Evolutionary conservation across 257 asterid species (phyloP), one percentile per base, ranked within the genome.

Genomic region (Datura wrightii): DNA sequence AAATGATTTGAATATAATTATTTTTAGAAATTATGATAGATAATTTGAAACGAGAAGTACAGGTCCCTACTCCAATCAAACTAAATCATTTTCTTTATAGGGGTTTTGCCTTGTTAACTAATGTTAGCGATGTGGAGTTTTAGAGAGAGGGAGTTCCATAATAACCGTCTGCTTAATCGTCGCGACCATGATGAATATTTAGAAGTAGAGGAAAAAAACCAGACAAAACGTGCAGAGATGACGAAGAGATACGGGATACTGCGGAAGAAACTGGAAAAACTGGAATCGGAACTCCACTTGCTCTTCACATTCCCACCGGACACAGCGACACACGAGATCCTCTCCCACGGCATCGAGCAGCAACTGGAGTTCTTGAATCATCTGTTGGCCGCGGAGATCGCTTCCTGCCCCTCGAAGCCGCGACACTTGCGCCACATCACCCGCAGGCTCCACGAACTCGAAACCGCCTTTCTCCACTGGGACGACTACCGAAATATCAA

Each of bases 201-300:
- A 74, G 11, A 74, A 74, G 13, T 10, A 13, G 24, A 39, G 3
- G 16, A 24, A 1, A 24, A 50, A 50, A 74, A 50, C 0, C n/a
- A 24, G 13, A 3, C 31, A 1, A 1, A 11, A 13, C 31, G 9
- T 15, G 76, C 50, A 37, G n/a, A 50, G 31, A 76, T 76, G 94
- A 36, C 87, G 14, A 83, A 79, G 72, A 83, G 79, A 69, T 87
- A 83, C 60, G 84, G 41, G 4, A 72, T 85, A 69, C 37, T 93
- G 88, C 89, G 86, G 84, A 92, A 89, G 92, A 93, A 90, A 91
- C 86, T 93, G 79, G 85, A 74, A 60, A 94, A 93, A 86, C 90
- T 93, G 24, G 95, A 93, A 66, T 42, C 89, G 50, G 90, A 91
- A 86, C 88, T 92, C 71, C 19, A 31, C 46, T 87, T 78, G 56